Conservation (phyloP, 495 filamentous ascomycete species). For the Parmelia sp. region DNA sequence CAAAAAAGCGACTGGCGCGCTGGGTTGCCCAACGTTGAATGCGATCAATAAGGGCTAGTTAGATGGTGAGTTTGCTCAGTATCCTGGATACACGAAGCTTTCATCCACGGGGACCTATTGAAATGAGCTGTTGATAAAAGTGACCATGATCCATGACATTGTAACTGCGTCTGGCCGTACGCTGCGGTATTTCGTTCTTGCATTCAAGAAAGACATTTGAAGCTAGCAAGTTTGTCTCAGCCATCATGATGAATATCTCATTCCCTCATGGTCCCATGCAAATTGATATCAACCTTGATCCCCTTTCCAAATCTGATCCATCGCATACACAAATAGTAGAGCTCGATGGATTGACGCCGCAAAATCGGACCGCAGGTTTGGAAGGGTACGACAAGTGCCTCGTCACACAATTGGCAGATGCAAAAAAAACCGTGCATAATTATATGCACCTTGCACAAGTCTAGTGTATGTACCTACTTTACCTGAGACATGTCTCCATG, state of each 20-base stretch:
- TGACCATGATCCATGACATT: too few relatives aligned
- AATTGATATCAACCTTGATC: neutral
- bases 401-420: too few relatives aligned
- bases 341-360: too few relatives aligned
- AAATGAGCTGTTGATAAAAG: neutral
- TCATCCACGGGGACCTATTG: constrained; percentile 17
- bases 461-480: too few relatives aligned
- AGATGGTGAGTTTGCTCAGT: constrained; percentile 22
- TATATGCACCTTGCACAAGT: neutral
- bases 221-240: neutral
- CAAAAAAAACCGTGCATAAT: neutral
- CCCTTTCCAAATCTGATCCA: too few relatives aligned
- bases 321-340: too few relatives aligned
- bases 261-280: neutral
- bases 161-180: neutral
- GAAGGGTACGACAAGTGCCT: too few relatives aligned
- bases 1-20: constrained; percentile 17
- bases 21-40: constrained; percentile 28
- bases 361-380: too few relatives aligned
- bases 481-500: neutral
- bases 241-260: neutral
- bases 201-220: neutral
- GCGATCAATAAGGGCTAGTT: constrained; percentile 27
- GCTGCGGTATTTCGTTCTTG: neutral
- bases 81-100: constrained; percentile 26